These are phyloP conservation scores for Mucor circinelloides DNA, from an alignment of 371 early-diverging fungal species.

Conservation along the genomic window DNA sequence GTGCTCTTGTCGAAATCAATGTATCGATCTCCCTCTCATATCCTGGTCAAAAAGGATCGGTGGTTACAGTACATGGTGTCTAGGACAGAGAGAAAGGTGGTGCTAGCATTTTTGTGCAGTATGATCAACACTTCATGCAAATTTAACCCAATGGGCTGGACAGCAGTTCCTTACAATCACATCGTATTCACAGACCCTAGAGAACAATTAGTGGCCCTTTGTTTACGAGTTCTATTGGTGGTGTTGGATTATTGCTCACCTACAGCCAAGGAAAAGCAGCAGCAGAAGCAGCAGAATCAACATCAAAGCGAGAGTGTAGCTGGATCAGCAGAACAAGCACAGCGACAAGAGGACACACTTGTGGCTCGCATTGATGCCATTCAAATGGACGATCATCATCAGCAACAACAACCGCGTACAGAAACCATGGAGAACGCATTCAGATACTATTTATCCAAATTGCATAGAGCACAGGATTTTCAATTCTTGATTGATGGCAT, in stretches of 20 bases:
- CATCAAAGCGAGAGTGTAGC: not conserved
- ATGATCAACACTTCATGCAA: constrained; percentile 73
- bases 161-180: constrained; percentile 76
- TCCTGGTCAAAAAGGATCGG: constrained; percentile 51
- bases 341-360: not conserved
- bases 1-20: constrained; percentile 74
- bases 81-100: constrained; percentile 66
- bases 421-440: constrained; percentile 56
- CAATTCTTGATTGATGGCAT: constrained; percentile 69
- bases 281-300: too few relatives aligned
- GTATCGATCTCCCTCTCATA: constrained; percentile 61
- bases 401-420: not conserved
- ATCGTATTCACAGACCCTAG: constrained; percentile 68
- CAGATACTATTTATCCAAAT: constrained; percentile 65
- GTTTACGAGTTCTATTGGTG: constrained; percentile 65
- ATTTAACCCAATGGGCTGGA: constrained; percentile 82
- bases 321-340: not conserved
- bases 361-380: not conserved
- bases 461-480: constrained; percentile 78
- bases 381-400: not conserved
- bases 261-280: not conserved
- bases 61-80: constrained; percentile 55
- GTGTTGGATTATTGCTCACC: constrained; percentile 65
- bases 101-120: constrained; percentile 75
- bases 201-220: constrained; percentile 69